These are phyloP conservation scores for Solanum medicagineum DNA, from an alignment of 257 asterid species.

Conservation along the genomic window DNA sequence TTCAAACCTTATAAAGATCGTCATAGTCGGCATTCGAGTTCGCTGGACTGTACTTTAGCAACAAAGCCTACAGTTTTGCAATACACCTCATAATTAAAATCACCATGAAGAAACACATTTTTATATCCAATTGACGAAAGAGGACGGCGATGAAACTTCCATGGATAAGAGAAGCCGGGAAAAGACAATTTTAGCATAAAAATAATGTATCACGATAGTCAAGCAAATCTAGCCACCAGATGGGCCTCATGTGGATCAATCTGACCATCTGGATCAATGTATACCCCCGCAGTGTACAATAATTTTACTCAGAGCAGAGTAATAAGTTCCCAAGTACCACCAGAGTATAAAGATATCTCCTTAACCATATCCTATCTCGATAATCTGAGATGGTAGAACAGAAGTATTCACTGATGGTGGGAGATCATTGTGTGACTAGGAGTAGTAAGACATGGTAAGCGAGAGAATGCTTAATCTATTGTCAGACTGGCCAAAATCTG, in stretches of 20 bases:
- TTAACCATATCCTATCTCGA: neutral
- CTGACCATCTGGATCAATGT: neutral
- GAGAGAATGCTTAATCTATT: neutral
- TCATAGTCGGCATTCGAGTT: no score
- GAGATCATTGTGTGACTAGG: neutral
- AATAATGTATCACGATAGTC: no score
- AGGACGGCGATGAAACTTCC: no score
- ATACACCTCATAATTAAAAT: no score
- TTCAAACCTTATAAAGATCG: no score
- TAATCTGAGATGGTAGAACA: neutral
- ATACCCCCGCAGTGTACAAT: neutral
- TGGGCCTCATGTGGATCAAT: neutral
- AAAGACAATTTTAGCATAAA: no score
- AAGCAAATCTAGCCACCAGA: neutral
- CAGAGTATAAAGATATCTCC: neutral
- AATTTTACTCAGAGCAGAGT: neutral
- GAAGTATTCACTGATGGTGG: neutral
- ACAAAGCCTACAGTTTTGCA: no score
- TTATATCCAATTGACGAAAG: no score
- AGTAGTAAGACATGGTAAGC: neutral
- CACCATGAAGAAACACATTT: no score
- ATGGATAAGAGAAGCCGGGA: no score
- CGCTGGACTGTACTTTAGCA: no score
- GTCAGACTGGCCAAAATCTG: neutral
- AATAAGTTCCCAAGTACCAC: neutral